Evolutionary conservation across 352 stramenopile genomes (phyloP), one percentile per base, ranked within the genome.

Genomic region (Phytophthora aleatoria): DNA sequence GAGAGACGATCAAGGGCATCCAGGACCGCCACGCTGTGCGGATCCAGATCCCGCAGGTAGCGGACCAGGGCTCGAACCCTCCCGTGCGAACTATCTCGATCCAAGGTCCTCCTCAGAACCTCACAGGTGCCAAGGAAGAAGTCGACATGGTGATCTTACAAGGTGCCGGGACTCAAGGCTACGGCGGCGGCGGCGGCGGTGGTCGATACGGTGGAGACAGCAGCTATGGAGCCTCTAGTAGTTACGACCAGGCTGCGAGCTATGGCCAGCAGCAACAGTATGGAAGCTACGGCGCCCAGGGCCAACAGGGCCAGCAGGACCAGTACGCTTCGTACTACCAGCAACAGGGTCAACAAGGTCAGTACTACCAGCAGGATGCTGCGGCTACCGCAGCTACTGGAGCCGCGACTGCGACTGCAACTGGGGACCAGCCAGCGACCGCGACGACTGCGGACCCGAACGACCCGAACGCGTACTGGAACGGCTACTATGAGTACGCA

Each of bases 21-120:
- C 93, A 98, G 58, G 78, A 95, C 49, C 78, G 85, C 31, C 83
- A 92, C 43, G 68, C 77, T 42, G 87, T 95, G 15, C 80, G 84
- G 20, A 90, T 98, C 45, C 87, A 98, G 57, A 95, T 99, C 62
- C 93, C 94, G 11, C 85, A 92, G 35, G 74, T 90, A n/a, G 50
- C 91, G 3, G 91, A 98, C 48, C 67, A 89, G 2, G 86, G 82
- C 26, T 89, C 88, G 13, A 95, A 96, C 64, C 94, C 94, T 5
- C 78, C 89, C 1, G 83, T 98, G 28, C 86, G 94, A 6, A 95
- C 87, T 0, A 90, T 95, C 27, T 91, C 83, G 0, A 95, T 95
- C 41, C 77, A 91, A 49, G 85, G 85, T 5, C 81, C 82, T 12
- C 50, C 56, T 3, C 79, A 92, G 33, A 83, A 76, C 10, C 71